A percentile compares a stretch with the other conserved stretches of the same genome.
Evolutionary conservation across 1,284 basidiomycete species (phyloP).

Genomic region (Trametes polyzona): DNA sequence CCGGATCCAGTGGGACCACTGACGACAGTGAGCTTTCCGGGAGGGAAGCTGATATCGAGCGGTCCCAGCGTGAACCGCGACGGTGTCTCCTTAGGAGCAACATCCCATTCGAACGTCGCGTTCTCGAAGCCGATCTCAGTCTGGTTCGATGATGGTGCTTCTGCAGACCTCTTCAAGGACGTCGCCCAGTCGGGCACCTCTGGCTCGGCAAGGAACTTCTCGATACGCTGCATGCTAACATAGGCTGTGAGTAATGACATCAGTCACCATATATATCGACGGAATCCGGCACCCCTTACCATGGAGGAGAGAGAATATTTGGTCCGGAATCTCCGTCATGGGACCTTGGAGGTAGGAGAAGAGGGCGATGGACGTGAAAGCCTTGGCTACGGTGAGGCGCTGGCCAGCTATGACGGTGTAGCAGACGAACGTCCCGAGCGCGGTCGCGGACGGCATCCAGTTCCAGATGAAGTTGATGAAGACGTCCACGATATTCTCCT

Average conservation of each 20-base stretch:
- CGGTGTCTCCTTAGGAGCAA: conserved; percentile 35
- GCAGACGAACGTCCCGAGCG: conserved; percentile 63
- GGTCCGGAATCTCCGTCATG: conserved; percentile 63
- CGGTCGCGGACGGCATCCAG: conserved; percentile 73
- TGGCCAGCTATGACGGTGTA: conserved; percentile 65
- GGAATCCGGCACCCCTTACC: conserved; percentile 41
- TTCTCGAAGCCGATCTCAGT: conserved; percentile 53
- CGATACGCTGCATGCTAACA: conserved; percentile 73
- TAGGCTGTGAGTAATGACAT: conserved; percentile 48
- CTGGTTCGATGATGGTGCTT: conserved; percentile 16
- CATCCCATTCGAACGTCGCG: conserved; percentile 63
- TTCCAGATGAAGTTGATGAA: conserved; percentile 70
- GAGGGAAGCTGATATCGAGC: conserved; percentile 61
- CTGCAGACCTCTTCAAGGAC: conserved; percentile 43
- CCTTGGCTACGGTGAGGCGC: conserved; percentile 65
- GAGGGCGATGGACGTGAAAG: conserved; percentile 68
- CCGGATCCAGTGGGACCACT: conserved; percentile 81
- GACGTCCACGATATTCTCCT: conserved; percentile 61
- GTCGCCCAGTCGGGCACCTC: conserved; percentile 74
- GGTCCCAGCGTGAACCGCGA: conserved; percentile 57
- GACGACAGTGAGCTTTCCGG: conserved; percentile 64
- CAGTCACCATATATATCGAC: not conserved
- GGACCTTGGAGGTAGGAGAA: conserved; percentile 68
- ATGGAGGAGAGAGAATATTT: conserved; percentile 65
- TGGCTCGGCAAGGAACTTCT: conserved; percentile 60